Percentiles rank a stretch among this genome's conserved stretches.
These are phyloP conservation scores for cucumber (Cucumis sativus) DNA, from an alignment of 306 rosid species.

Conservation along the genomic window Cucumber_9930_V3 NC_026655.2:30407501-30408000, in stretches of 20 bases:
- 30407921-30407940: constrained; percentile 14
- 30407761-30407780: not conserved
- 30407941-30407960: constrained; percentile 31
- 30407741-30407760: not conserved
- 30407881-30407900: constrained; percentile 1
- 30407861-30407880: not conserved
- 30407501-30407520: too few relatives aligned
- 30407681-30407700: too few relatives aligned
- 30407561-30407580: too few relatives aligned
- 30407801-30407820: not conserved
- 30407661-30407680: too few relatives aligned
- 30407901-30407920: not conserved
- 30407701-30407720: too few relatives aligned
- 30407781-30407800: not conserved
- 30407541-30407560: too few relatives aligned
- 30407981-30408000: not conserved
- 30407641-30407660: too few relatives aligned
- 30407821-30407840: not conserved
- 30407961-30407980: constrained; percentile 16
- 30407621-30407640: too few relatives aligned
- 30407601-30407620: too few relatives aligned
- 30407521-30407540: too few relatives aligned
- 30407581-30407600: too few relatives aligned
- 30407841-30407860: not conserved
- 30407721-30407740: not conserved